Percentiles rank a stretch among this genome's conserved stretches.
Conservation (phyloP, 2,329 filamentous ascomycete species). For the Alternaria conjuncta region DNA sequence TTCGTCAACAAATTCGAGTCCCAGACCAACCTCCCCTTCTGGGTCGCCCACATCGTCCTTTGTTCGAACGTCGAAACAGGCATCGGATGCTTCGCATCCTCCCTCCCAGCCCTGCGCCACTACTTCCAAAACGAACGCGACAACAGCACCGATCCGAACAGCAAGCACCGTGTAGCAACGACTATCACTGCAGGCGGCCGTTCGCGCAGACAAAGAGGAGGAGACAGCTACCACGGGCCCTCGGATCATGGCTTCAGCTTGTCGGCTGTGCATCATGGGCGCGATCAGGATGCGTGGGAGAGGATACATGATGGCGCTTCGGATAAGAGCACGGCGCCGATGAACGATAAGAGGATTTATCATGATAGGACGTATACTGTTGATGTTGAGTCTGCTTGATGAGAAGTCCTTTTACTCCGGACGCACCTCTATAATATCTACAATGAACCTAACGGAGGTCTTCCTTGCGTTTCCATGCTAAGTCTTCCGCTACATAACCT, state of each 20-base stretch:
- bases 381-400: conserved; percentile 13
- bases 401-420: neutral
- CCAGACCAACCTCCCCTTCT: conserved; percentile 24
- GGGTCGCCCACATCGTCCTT: conserved; percentile 31
- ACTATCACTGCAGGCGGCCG: neutral
- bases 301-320: conserved; percentile 22
- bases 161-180: neutral
- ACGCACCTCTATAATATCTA: neutral
- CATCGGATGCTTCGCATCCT: conserved; percentile 29
- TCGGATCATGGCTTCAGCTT: conserved; percentile 22
- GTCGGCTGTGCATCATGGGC: conserved; percentile 17
- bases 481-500: no score
- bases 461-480: no score
- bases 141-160: conserved; percentile 18
- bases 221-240: conserved; percentile 10
- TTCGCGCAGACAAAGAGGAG: neutral
- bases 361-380: conserved; percentile 21
- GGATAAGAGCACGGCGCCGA: conserved; percentile 18
- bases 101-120: conserved; percentile 25
- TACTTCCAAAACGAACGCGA: conserved; percentile 16
- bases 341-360: conserved; percentile 18
- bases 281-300: conserved; percentile 24
- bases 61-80: conserved; percentile 34
- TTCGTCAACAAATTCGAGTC: conserved; percentile 31
- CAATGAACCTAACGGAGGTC: neutral